Percentiles rank a stretch among this genome's conserved stretches.
Conservation (phyloP, 495 filamentous ascomycete species). For the Geoglossum glabrum region DNA sequence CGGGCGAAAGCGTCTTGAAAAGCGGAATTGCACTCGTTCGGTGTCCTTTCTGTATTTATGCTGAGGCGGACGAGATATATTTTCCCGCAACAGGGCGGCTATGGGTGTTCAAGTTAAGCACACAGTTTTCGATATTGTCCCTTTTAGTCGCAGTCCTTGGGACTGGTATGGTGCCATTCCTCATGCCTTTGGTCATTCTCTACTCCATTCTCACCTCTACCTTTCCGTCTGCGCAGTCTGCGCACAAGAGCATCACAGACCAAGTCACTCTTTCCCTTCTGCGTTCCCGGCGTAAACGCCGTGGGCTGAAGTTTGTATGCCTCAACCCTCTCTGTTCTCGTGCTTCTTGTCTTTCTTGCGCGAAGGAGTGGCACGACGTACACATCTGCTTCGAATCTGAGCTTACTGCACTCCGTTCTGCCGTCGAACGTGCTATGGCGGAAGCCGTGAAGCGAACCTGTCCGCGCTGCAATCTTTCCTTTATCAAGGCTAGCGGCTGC, state of each 20-base stretch:
- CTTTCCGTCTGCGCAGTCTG: constrained; percentile 19
- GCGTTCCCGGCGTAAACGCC: constrained; percentile 41
- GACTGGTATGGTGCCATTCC: constrained; percentile 28
- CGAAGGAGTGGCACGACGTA: constrained; percentile 42
- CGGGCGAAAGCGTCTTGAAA: constrained; percentile 48
- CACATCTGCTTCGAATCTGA: constrained; percentile 46
- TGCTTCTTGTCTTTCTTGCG: constrained; percentile 58
- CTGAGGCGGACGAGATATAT: constrained; percentile 66
- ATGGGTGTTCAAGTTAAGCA: constrained; percentile 9
- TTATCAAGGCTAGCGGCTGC: constrained; percentile 82
- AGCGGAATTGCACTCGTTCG: constrained; percentile 54
- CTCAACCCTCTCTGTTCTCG: constrained; percentile 41
- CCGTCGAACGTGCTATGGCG: constrained; percentile 78
- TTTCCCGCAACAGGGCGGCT: constrained; percentile 23
- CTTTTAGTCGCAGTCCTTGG: constrained; percentile 22
- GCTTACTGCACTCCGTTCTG: constrained; percentile 53
- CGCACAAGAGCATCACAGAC: constrained; percentile 21
- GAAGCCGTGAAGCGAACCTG: constrained; percentile 91
- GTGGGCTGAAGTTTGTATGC: constrained; percentile 55
- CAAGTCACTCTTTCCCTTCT: constrained; percentile 24
- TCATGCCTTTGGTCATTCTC: constrained; percentile 29
- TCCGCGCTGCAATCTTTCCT: constrained; percentile 69
- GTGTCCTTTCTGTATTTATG: constrained; percentile 83
- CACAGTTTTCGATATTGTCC: constrained; percentile 20
- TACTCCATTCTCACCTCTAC: constrained; percentile 19